Evolutionary conservation across 495 filamentous ascomycete genomes (phyloP).

Genomic region (Saxophila tyrrhenica): DNA sequence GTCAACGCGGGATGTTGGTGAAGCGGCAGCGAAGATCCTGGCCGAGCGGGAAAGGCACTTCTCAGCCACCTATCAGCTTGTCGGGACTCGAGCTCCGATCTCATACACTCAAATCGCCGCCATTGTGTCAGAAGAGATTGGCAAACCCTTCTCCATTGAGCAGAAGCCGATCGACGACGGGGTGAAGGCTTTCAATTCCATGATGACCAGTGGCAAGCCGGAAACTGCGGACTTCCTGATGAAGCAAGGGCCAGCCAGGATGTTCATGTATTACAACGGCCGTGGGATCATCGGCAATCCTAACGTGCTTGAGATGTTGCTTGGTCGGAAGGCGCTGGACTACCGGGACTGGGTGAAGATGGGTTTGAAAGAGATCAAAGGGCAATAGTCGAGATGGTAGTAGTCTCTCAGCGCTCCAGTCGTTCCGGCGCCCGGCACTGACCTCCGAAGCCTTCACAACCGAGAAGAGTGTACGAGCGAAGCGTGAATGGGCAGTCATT

Average conservation of each 20-base stretch:
- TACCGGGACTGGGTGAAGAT: no score
- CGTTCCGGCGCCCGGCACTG: neutral
- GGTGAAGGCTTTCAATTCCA: neutral
- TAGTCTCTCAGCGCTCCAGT: no score
- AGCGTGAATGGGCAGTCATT: neutral
- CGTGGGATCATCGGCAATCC: constrained; percentile 27
- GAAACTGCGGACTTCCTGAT: constrained; percentile 6
- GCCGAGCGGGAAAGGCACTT: constrained; percentile 25
- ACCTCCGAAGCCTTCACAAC: neutral
- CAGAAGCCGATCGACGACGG: constrained; percentile 2
- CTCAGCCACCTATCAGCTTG: constrained; percentile 26
- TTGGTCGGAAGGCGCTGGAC: no score
- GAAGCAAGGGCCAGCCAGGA: constrained; percentile 21
- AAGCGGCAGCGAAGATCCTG: constrained; percentile 18
- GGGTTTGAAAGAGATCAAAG: no score
- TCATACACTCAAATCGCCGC: constrained; percentile 4
- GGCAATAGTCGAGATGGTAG: no score
- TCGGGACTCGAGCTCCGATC: constrained; percentile 16
- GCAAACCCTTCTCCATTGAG: constrained; percentile 14
- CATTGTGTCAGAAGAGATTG: constrained; percentile 11
- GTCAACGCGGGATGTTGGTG: no score
- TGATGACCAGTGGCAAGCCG: constrained; percentile 3
- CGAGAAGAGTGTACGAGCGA: neutral
- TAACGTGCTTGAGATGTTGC: no score
- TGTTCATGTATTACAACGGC: constrained; percentile 28